Percentiles rank a stretch among this genome's conserved stretches.
Evolutionary conservation across 129 eudicot genomes (phyloP).

Genomic region (Dittrichia graveolens): DNA sequence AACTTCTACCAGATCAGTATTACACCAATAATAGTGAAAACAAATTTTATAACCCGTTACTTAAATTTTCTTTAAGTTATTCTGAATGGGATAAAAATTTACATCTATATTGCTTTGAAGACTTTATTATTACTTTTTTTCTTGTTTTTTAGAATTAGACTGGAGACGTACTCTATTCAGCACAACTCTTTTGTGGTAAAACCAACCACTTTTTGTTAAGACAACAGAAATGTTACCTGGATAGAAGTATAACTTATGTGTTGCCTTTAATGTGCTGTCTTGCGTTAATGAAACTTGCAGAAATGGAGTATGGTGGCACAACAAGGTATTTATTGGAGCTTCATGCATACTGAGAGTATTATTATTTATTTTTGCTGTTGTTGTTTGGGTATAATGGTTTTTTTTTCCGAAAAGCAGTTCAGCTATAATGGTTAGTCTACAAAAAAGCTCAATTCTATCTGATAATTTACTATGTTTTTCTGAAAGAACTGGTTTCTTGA

Average conservation of each 20-base stretch:
- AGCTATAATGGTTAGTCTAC: no score
- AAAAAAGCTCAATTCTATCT: conserved; percentile 7
- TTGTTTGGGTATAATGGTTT: no score
- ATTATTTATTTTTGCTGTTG: not conserved
- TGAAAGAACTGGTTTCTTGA: no score
- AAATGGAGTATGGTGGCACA: conserved; percentile 95
- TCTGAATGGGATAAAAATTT: not conserved
- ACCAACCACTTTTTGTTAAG: no score
- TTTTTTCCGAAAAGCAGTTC: no score
- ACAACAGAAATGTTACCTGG: conserved; percentile 13
- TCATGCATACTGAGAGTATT: not conserved
- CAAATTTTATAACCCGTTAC: no score
- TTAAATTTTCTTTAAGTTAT: not conserved
- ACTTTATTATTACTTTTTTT: no score
- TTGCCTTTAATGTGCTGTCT: conserved; percentile 53
- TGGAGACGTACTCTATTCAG: not conserved
- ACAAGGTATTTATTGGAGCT: conserved; percentile 55
- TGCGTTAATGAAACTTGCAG: conserved; percentile 84
- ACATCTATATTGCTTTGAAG: not conserved
- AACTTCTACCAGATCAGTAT: no score
- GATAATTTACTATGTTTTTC: conserved; percentile 6
- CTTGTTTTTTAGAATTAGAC: not conserved
- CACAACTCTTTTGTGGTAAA: not conserved
- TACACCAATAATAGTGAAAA: no score
- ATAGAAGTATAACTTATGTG: not conserved